A percentile compares a stretch with the other conserved stretches of the same genome.
Conservation (phyloP, 2,329 filamentous ascomycete species). For the Cordyceps farinosa region DNA sequence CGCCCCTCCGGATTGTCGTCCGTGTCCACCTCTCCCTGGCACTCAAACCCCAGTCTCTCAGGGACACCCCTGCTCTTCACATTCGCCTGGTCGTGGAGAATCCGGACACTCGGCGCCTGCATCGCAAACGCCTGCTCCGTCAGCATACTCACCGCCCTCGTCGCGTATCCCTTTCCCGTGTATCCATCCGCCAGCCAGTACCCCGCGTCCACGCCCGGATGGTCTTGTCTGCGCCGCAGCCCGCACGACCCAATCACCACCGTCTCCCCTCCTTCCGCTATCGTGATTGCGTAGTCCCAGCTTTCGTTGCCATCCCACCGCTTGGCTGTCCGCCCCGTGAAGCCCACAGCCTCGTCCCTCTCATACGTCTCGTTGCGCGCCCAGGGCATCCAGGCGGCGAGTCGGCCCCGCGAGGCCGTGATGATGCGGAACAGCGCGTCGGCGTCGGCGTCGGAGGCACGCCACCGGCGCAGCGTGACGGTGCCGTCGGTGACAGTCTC, state of each 20-base stretch:
- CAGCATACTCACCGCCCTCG: not conserved
- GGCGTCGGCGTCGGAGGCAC: not conserved
- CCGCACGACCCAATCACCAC: conserved; percentile 3
- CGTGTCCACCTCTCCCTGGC: not conserved
- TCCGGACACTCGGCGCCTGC: not conserved
- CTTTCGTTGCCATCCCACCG: not conserved
- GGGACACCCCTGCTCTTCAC: not conserved
- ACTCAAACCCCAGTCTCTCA: not conserved
- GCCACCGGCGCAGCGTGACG: conserved; percentile 12
- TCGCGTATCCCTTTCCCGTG: not conserved
- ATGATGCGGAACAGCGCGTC: not conserved
- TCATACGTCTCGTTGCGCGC: not conserved
- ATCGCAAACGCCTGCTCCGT: not conserved
- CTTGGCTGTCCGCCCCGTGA: not conserved
- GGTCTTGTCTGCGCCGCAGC: not conserved
- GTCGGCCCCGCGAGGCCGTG: not conserved
- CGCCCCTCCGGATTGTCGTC: not conserved
- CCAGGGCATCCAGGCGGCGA: conserved; percentile 9
- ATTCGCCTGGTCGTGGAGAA: not conserved
- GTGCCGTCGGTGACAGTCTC: conserved; percentile 10
- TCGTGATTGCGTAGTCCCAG: conserved; percentile 4
- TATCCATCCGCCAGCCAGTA: conserved; percentile 8
- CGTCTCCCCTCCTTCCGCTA: not conserved
- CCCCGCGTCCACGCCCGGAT: conserved; percentile 7
- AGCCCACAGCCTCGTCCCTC: not conserved